Base-by-base conservation (phyloP, 2,329 filamentous ascomycete genomes). In the Canariomyces notabilis region DNA sequence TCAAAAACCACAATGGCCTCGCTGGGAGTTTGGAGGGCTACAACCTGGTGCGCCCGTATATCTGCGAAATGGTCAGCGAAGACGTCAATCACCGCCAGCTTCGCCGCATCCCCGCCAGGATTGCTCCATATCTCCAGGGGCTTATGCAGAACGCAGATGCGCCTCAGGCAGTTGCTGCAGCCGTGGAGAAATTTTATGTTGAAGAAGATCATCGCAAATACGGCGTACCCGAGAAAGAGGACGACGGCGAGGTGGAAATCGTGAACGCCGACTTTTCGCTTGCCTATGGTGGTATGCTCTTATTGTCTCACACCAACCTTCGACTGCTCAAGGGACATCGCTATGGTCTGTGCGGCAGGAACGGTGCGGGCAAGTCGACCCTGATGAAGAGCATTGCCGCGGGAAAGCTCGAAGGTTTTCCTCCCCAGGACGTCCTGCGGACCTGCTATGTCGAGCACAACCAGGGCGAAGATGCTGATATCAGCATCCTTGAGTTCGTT, bases 381-480 rank as follows among this genome's bases (percentile, higher is more conserved):
- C 79, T 98, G 48, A 97, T 98, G 93, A 87, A 89, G 64, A 89
- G 87, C 65, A 98, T 98, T 60, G 87, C 93, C 41, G 85, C 85
- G 49, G 91, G 90, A 62, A 98, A 98, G 76, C 79, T 98, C 3
- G 93, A 98, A 68, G 93, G 93, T 7, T 98, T 98, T 72, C 93
- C 93, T 31, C 76, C 89, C 14, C 89, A 93, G 64, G 89, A 96
- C 55, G 85, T 90, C 49, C 82, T 98, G 60, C 86, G 88, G 59
- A 97, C 91, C 9, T 97, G 91, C 71, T 98, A 97, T 63, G 93
- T 98, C 35, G 93, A 98, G 74, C 93, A 98, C 75, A 97, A 97
- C 72, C 91, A 98, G 70, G 93, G 93, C 46, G 93, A 97, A 67
- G 91, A 96, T 68, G 91, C 93, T 29, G 90, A 97, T 53, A 85